Evolutionary conservation across 106 monocot species (phyloP).

Genomic region (Posidonia australis): DNA sequence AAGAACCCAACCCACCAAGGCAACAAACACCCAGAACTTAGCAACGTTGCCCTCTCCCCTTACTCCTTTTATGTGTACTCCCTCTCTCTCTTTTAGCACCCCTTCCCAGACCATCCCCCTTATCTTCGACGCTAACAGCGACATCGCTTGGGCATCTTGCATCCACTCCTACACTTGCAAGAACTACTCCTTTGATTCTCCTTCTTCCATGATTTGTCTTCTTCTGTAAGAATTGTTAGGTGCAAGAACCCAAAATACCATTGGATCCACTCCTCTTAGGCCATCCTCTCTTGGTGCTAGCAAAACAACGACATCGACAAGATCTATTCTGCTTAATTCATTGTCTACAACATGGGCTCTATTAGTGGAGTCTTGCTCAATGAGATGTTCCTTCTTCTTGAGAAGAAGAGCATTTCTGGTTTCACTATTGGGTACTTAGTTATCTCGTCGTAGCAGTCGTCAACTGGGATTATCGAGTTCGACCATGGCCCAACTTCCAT

Average conservation of each 20-base stretch:
- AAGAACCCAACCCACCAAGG: not conserved
- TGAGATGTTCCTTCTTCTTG: conserved; percentile 33
- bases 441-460: conserved; percentile 47
- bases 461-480: conserved; percentile 64
- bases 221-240: conserved; percentile 54
- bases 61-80: conserved; percentile 31
- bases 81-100: conserved; percentile 18
- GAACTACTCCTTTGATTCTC: conserved; percentile 20
- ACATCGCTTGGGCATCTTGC: conserved; percentile 76
- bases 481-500: conserved; percentile 63
- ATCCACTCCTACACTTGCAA: conserved; percentile 55
- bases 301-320: conserved; percentile 1
- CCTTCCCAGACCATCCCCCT: conserved; percentile 26
- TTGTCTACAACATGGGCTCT: conserved; percentile 75
- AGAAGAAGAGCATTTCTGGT: conserved; percentile 5
- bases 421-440: conserved; percentile 76
- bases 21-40: not conserved
- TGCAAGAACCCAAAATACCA: conserved; percentile 69
- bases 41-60: conserved; percentile 6
- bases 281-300: conserved; percentile 25
- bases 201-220: conserved; percentile 56
- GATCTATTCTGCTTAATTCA: conserved; percentile 57
- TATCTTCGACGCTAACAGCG: conserved; percentile 70
- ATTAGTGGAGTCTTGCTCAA: conserved; percentile 65
- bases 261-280: conserved; percentile 33